phyloP scores from a whole-genome alignment of 352 stramenopile genomes.

The Globisporangium takayamanum region DNA sequence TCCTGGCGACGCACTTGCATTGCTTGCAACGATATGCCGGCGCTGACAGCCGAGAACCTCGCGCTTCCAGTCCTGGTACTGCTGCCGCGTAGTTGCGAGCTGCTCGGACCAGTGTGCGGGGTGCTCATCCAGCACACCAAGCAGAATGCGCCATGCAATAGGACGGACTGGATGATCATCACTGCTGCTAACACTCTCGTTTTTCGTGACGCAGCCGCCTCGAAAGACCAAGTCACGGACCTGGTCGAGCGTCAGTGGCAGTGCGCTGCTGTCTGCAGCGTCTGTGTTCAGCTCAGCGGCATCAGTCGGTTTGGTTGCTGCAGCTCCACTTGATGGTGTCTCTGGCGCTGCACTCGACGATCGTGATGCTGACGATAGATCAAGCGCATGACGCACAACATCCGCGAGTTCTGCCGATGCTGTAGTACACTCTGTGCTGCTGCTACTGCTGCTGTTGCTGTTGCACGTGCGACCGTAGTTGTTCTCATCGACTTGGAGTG shows the following conservation, averaged over 20 bases:
- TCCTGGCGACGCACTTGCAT: background rate
- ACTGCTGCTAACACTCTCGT: background rate
- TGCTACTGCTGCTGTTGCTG: background rate
- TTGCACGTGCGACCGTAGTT: background rate
- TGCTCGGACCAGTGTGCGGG: conserved; percentile 14
- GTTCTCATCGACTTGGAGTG: background rate
- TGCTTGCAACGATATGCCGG: background rate
- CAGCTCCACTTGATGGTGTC: background rate
- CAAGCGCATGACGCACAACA: background rate
- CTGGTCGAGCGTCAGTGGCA: conserved; percentile 17
- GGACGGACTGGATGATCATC: conserved; percentile 10
- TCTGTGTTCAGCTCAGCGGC: background rate
- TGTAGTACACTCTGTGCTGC: background rate
- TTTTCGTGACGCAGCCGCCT: background rate
- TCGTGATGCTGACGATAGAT: background rate
- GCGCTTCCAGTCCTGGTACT: conserved; percentile 30
- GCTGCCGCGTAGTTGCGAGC: conserved; percentile 13
- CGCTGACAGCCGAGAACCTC: conserved; percentile 24
- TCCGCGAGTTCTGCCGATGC: background rate
- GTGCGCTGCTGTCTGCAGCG: background rate
- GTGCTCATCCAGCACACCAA: conserved; percentile 26
- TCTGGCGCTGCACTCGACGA: background rate
- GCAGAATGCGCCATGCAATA: conserved; percentile 32
- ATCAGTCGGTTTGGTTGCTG: background rate
- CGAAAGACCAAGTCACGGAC: conserved; percentile 17